Percentiles rank a stretch among this genome's conserved stretches.
Conservation (phyloP, 2,329 filamentous ascomycete species). For the Fusarium algeriense region DNA sequence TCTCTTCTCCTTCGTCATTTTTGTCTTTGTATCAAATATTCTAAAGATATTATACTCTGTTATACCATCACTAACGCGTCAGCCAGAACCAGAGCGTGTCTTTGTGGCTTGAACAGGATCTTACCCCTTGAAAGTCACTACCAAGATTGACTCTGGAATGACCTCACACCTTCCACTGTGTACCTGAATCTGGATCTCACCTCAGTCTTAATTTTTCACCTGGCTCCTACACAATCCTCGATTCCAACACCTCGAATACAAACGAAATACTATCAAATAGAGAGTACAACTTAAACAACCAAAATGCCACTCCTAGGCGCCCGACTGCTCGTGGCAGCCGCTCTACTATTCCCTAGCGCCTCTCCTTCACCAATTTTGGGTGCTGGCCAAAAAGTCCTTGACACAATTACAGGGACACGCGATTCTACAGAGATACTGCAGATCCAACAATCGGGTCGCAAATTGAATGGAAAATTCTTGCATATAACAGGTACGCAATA, state of each 20-base stretch:
- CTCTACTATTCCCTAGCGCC: constrained; percentile 40
- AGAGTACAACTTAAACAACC: background rate
- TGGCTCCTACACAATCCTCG: constrained; percentile 11
- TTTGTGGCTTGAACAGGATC: constrained; percentile 15
- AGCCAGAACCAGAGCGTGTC: constrained; percentile 8
- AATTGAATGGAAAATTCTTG: constrained; percentile 80
- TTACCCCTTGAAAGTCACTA: constrained; percentile 17
- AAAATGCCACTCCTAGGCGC: constrained; percentile 46
- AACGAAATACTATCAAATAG: background rate
- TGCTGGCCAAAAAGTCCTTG: constrained; percentile 37
- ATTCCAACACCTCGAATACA: background rate
- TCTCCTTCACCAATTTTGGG: constrained; percentile 43
- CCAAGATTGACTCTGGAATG: constrained; percentile 25
- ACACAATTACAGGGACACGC: constrained; percentile 21
- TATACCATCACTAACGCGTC: background rate
- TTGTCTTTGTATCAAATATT: background rate
- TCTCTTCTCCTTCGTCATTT: background rate
- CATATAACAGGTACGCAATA: constrained; percentile 82
- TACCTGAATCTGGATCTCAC: constrained; percentile 9
- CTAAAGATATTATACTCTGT: background rate
- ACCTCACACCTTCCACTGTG: constrained; percentile 32
- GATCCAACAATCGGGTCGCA: constrained; percentile 51
- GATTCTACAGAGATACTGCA: constrained; percentile 28
- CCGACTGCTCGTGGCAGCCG: constrained; percentile 48
- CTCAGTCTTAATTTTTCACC: background rate